These are phyloP conservation scores for Cladosporium sphaerospermum DNA, from an alignment of 2,329 filamentous ascomycete species.

Conservation along the genomic window DNA sequence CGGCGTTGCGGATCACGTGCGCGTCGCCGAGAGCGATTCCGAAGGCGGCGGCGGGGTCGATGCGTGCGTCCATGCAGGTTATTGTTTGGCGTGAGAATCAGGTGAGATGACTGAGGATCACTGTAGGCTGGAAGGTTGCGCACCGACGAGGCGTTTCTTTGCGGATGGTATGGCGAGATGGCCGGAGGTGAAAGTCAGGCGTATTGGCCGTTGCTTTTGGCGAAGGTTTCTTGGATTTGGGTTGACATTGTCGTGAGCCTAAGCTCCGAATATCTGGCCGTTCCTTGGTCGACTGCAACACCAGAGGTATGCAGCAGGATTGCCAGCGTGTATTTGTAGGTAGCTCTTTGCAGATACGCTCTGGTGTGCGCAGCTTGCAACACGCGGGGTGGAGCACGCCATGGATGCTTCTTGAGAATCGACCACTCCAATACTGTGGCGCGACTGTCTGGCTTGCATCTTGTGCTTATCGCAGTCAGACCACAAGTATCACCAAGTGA, in stretches of 20 bases:
- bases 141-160: conserved; percentile 60
- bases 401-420: not conserved
- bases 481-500: no score
- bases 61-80: conserved; percentile 77
- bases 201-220: conserved; percentile 53
- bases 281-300: no score
- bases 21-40: conserved; percentile 69
- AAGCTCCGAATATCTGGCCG: no score
- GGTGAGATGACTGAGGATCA: not conserved
- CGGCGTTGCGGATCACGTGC: conserved; percentile 66
- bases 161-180: conserved; percentile 61
- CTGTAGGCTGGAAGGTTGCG: conserved; percentile 17
- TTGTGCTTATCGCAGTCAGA: no score
- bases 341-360: no score
- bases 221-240: conserved; percentile 49
- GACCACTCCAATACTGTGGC: no score
- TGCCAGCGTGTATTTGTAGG: no score
- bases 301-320: no score
- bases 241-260: conserved; percentile 32
- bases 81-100: conserved; percentile 36
- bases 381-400: not conserved
- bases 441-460: no score
- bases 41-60: conserved; percentile 61
- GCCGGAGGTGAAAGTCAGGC: conserved; percentile 58
- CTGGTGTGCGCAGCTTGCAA: not conserved